These are phyloP conservation scores for Mycosphaerella arachidis DNA, from an alignment of 2,329 filamentous ascomycete genomes.

Conservation along the genomic window DNA sequence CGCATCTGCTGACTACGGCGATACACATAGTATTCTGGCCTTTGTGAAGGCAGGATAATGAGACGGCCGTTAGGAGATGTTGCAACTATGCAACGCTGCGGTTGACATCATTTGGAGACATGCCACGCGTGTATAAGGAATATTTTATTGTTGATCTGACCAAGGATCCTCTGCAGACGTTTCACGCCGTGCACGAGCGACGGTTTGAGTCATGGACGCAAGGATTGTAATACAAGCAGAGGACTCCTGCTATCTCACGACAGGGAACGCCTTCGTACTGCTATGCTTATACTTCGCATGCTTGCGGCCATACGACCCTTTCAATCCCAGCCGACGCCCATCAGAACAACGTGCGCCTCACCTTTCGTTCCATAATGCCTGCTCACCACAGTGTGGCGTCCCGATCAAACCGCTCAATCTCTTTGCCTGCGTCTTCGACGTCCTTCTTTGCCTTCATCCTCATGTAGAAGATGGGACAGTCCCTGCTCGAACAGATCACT, in stretches of 20 bases:
- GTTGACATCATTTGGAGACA: background rate
- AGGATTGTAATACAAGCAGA: background rate
- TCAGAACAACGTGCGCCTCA: slow-evolving; percentile 5
- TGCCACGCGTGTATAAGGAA: background rate
- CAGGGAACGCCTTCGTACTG: background rate
- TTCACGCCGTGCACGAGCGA: slow-evolving; percentile 1
- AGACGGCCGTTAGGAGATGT: background rate
- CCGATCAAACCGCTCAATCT: slow-evolving; percentile 82
- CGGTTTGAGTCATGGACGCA: background rate
- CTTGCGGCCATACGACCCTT: background rate
- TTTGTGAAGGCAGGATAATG: background rate
- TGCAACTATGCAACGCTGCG: background rate
- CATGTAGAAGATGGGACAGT: slow-evolving; percentile 99
- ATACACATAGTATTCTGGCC: background rate
- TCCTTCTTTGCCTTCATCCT: slow-evolving; percentile 99
- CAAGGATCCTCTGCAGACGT: background rate
- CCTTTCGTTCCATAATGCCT: background rate
- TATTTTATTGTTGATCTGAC: background rate
- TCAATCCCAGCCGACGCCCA: background rate
- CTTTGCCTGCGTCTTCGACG: slow-evolving; percentile 88
- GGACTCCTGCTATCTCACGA: background rate
- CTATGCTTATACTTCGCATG: background rate
- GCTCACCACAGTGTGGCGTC: slow-evolving; percentile 66
- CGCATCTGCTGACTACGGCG: background rate
- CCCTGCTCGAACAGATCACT: slow-evolving; percentile 92